Evolutionary conservation across 768 basidiomycete species (phyloP), one percentile per base, ranked within the genome.

Genomic region (Porphyrellus cyaneotinctus): DNA sequence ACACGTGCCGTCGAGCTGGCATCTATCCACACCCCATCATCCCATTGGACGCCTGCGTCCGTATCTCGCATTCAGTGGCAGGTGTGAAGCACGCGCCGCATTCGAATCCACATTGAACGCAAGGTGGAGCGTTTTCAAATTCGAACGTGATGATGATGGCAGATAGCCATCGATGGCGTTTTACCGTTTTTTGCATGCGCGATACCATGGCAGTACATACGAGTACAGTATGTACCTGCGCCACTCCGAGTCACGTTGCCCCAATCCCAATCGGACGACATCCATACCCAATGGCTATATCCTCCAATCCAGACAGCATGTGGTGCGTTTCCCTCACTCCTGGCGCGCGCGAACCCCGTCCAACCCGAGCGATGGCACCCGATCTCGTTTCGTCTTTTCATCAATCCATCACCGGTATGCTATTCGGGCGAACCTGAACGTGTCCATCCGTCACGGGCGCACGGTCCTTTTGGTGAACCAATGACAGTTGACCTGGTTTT

Each of bases 41-140:
- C 9, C 38, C 31, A 30, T 39, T 20, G 57, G 39, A 31, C 41
- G 7, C 9, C n/a, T n/a, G n/a, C n/a, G n/a, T n/a, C n/a, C n/a
- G n/a, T n/a, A 20, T 20, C 36, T 20, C 22, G 23, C 5, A 6
- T 33, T 12, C 12, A 4, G 12, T 12, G 32, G 32, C 32, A 36
- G 7, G 9, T 17, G n/a, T n/a, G n/a, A n/a, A n/a, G n/a, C 23
- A 20, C 9, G 23, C 20, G 8, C 17, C 43, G 20, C 28, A 30
- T 43, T 20, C 28, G 18, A 17, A 31, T 31, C 43, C 28, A n/a
- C 63, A 15, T 11, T 15, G 15, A 14, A 23, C 17, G 39, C 39
- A 54, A 55, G 46, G 64, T 68, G 64, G 62, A 47, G 55, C 54
- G 23, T 53, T 59, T 63, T 55, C 59, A 63, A 63, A 68, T 64